Percentiles rank a stretch among this genome's conserved stretches.
Conservation (phyloP, 1,284 basidiomycete genomes). For the Cystobasidium pallidum region DNA sequence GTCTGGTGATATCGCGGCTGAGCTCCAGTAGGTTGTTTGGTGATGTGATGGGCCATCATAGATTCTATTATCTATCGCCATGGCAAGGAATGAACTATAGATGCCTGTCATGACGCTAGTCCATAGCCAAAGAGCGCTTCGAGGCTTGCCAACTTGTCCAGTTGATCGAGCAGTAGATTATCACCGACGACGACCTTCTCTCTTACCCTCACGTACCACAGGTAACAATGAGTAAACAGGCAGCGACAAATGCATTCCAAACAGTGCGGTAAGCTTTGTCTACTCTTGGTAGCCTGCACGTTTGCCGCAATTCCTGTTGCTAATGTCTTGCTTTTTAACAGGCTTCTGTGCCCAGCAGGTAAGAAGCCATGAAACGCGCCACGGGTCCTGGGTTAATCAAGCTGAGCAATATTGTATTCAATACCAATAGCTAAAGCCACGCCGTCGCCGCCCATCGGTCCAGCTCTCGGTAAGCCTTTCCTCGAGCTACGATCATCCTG, state of each 20-base stretch:
- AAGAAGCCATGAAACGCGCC: background rate
- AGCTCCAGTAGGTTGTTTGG: no score
- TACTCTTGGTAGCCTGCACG: background rate
- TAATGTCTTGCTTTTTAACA: constrained; percentile 6
- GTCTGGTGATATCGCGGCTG: no score
- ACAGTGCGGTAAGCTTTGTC: constrained; percentile 20
- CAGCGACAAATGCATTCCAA: constrained; percentile 20
- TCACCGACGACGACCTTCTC: background rate
- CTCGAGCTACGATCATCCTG: constrained; percentile 1
- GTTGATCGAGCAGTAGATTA: constrained; percentile 7
- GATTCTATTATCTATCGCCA: no score
- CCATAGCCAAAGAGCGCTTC: no score
- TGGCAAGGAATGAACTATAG: no score
- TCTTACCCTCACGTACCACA: background rate
- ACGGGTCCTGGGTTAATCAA: no score
- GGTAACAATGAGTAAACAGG: constrained; percentile 20
- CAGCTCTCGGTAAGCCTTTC: constrained; percentile 33
- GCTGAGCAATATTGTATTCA: background rate
- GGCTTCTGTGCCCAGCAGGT: constrained; percentile 33
- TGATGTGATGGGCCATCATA: no score
- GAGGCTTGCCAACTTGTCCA: no score
- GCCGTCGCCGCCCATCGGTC: constrained; percentile 40
- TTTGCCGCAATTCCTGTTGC: background rate
- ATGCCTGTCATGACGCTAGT: background rate
- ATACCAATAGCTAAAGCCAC: constrained; percentile 20